These are phyloP conservation scores for Fraxinus floribunda DNA, from an alignment of 305 asterid genomes.

Conservation along the genomic window DNA sequence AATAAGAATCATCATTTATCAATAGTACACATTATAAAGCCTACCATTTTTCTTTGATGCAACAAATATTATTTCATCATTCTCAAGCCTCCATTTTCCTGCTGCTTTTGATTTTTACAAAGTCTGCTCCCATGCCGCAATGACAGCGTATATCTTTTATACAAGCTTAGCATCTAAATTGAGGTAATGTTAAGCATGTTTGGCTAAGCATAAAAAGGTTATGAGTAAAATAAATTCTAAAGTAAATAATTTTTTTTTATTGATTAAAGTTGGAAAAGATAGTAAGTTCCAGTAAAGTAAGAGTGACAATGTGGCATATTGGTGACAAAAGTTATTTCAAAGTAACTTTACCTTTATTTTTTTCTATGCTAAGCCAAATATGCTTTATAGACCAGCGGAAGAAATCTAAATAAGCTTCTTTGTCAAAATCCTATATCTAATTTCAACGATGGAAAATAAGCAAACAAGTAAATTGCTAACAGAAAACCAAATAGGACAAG, in stretches of 20 bases:
- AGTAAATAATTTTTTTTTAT: background rate
- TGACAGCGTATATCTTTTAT: conserved; percentile 3
- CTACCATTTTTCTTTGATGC: conserved; percentile 10
- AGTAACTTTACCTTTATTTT: background rate
- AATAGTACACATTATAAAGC: background rate
- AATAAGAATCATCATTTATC: conserved; percentile 19
- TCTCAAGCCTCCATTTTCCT: conserved; percentile 15
- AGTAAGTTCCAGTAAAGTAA: background rate
- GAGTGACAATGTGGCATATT: background rate
- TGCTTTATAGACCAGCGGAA: background rate
- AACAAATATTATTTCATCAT: conserved; percentile 15
- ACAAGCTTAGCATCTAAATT: conserved; percentile 11
- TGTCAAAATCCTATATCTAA: background rate
- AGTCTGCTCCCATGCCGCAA: background rate
- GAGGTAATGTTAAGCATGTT: background rate
- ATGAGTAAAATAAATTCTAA: background rate
- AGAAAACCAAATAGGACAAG: background rate
- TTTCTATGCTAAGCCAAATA: background rate
- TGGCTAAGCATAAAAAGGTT: background rate
- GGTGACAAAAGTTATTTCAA: background rate
- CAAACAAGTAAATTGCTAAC: background rate
- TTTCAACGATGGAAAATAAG: background rate
- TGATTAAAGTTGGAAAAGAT: background rate
- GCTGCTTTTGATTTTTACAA: background rate
- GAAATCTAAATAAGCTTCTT: background rate